These are phyloP conservation scores for Colletotrichum scovillei DNA, from an alignment of 2,329 filamentous ascomycete species.

Conservation along the genomic window DNA sequence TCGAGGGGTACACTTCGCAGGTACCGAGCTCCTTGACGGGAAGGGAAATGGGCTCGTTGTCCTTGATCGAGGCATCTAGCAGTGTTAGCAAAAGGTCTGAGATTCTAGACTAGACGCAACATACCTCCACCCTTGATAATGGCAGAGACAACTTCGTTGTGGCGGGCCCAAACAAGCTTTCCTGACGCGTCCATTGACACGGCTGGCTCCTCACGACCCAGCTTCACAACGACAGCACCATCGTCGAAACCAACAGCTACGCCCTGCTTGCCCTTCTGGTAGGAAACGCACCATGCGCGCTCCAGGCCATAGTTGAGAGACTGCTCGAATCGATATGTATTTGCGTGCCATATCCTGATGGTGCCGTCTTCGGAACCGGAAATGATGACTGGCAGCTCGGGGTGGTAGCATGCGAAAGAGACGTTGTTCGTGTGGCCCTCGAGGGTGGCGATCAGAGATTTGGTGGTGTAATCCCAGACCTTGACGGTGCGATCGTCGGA, in stretches of 20 bases:
- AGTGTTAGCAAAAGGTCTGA: constrained; percentile 41
- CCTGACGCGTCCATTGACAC: constrained; percentile 97
- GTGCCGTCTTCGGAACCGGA: constrained; percentile 98
- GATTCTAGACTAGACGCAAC: constrained; percentile 38
- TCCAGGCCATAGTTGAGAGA: constrained; percentile 96
- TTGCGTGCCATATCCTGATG: constrained; percentile 98
- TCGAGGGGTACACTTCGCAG: constrained; percentile 97
- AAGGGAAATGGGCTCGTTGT: constrained; percentile 86
- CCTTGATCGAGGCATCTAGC: constrained; percentile 82
- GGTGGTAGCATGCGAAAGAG: constrained; percentile 97
- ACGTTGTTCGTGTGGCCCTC: constrained; percentile 99
- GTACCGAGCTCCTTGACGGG: constrained; percentile 95
- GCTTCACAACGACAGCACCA: constrained; percentile 96
- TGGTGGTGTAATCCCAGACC: constrained; percentile 99
- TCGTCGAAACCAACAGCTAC: constrained; percentile 98
- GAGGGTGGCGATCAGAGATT: constrained; percentile 94
- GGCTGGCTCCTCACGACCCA: constrained; percentile 95
- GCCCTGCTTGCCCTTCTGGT: constrained; percentile 93
- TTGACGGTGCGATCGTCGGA: constrained; percentile 88
- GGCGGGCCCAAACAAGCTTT: constrained; percentile 95
- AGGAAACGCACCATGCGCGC: constrained; percentile 96
- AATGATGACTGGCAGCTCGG: constrained; percentile 95
- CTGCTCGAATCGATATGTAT: constrained; percentile 96
- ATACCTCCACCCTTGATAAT: constrained; percentile 89
- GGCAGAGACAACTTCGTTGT: constrained; percentile 94